Evolutionary conservation across 495 filamentous ascomycete genomes (phyloP).

Genomic region (Penicillium canariense): DNA sequence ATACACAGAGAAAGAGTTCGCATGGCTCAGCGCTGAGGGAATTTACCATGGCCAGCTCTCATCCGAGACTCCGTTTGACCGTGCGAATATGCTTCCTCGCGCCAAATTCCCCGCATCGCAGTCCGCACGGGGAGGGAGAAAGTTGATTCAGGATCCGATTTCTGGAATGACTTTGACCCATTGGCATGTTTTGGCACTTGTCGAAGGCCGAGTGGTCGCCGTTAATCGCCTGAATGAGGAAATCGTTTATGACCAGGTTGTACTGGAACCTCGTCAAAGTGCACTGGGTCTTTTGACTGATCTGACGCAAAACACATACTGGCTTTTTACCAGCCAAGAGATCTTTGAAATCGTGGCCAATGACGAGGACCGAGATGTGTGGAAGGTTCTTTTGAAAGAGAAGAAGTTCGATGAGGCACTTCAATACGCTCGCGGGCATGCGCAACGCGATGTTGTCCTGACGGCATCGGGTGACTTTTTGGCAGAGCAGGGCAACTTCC

Average conservation of each 20-base stretch:
- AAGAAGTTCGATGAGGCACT: conserved; percentile 86
- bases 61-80: conserved; percentile 56
- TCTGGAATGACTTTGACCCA: conserved; percentile 82
- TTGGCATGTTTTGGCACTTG: conserved; percentile 86
- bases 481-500: conserved; percentile 70
- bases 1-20: conserved; percentile 69
- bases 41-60: conserved; percentile 79
- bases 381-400: conserved; percentile 82
- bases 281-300: conserved; percentile 81
- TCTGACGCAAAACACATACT: conserved; percentile 89
- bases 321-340: conserved; percentile 86
- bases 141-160: conserved; percentile 65
- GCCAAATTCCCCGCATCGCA: conserved; percentile 67
- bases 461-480: conserved; percentile 88
- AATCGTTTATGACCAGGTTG: conserved; percentile 78
- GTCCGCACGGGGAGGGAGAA: conserved; percentile 59
- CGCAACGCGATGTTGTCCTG: conserved; percentile 84
- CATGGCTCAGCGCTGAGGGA: conserved; percentile 85
- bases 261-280: conserved; percentile 77
- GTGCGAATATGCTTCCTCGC: conserved; percentile 72
- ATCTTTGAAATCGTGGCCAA: conserved; percentile 90
- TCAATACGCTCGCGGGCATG: conserved; percentile 67
- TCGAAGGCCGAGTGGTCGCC: conserved; percentile 77
- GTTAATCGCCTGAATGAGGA: conserved; percentile 82
- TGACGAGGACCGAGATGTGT: conserved; percentile 90